Conservation (phyloP, 176 grass and related monocot species). For the Carex myosuroides region DNA sequence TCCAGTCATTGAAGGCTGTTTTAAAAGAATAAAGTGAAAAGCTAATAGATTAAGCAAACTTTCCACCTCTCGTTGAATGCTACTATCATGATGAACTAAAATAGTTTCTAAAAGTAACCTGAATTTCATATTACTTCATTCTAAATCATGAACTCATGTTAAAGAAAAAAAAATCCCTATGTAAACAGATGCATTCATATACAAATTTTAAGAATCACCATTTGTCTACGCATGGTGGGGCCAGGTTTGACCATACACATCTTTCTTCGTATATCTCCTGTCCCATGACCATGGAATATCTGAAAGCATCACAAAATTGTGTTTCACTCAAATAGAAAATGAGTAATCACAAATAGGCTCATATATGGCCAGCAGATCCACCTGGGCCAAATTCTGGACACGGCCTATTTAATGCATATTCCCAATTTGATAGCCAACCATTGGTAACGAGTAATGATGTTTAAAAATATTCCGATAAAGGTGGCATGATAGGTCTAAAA, state of each 20-base stretch:
- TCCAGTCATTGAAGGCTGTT: no score
- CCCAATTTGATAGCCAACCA: neutral
- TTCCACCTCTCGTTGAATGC: neutral
- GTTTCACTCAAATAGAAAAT: neutral
- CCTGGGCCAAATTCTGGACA: neutral
- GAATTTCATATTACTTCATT: neutral
- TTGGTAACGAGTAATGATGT: neutral
- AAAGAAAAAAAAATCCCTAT: neutral
- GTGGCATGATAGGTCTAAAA: neutral
- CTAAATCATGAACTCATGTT: neutral
- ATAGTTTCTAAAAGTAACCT: neutral
- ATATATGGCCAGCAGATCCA: neutral
- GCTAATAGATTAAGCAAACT: neutral
- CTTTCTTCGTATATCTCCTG: conserved; percentile 65
- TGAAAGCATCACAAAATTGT: conserved; percentile 21
- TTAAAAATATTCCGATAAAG: neutral
- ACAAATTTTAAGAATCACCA: neutral
- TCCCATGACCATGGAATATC: conserved; percentile 98
- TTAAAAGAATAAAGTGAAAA: no score
- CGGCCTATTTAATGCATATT: neutral
- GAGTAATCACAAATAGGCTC: neutral
- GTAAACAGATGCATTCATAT: neutral
- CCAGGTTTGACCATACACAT: conserved; percentile 79
- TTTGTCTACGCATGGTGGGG: conserved; percentile 45
- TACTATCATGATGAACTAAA: neutral